phyloP scores from a whole-genome alignment of 805 yeast genomes.

The Wickerhamiella allomyrinae region DNA sequence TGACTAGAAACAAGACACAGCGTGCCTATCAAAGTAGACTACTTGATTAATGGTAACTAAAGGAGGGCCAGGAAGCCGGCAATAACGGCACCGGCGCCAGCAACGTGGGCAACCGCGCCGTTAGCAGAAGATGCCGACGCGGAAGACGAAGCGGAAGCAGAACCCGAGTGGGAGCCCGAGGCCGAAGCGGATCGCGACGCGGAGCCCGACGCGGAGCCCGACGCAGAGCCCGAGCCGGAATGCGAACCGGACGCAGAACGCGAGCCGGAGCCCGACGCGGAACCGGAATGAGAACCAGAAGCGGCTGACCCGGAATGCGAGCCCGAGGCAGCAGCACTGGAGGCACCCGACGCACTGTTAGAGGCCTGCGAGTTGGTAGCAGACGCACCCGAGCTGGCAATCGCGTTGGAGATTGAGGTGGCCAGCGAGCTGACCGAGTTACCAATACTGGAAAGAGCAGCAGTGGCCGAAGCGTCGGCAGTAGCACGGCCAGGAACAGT shows the following conservation, averaged over 20 bases:
- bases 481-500: background rate
- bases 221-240: background rate
- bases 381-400: background rate
- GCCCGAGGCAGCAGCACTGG: background rate
- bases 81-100: slow-evolving; percentile 11
- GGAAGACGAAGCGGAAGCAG: background rate
- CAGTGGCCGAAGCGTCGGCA: background rate
- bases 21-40: no score
- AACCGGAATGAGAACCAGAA: background rate
- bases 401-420: background rate
- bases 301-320: background rate
- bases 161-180: background rate
- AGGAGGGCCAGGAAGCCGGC: slow-evolving; percentile 11
- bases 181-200: background rate
- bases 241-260: background rate
- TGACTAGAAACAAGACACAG: no score
- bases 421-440: background rate
- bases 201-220: background rate
- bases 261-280: background rate
- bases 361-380: background rate
- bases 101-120: slow-evolving; percentile 2
- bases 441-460: background rate
- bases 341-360: background rate
- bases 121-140: background rate
- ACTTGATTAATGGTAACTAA: slow-evolving; percentile 1